Evolutionary conservation across 2,329 filamentous ascomycete genomes (phyloP), one percentile per base, ranked within the genome.

Genomic region (Lomentospora prolificans): DNA sequence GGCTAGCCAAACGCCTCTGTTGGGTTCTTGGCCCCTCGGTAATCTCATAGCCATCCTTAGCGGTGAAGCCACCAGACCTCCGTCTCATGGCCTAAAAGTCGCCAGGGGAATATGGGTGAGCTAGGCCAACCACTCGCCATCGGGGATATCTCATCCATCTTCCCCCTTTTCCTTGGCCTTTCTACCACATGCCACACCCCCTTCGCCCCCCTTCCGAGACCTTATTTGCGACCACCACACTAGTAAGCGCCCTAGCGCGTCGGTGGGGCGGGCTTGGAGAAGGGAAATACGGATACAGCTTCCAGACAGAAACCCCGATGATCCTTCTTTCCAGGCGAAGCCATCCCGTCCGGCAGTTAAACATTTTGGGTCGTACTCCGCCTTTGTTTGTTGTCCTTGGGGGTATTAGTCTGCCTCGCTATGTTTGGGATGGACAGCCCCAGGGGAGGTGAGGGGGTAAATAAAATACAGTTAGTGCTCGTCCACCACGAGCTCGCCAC

Each of bases 241-340:
- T 48, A 48, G 44, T 48, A 48, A 48, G 44, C 44, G 44, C 44
- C 44, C 44, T 48, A 48, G 44, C 44, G 44, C 44, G 17, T 10
- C 10, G 22, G 4, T 33, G 30, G 12, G 30, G 30, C 12, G 30
- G 30, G 30, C 30, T n/a, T n/a, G n/a, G 30, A 33, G 30, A 12
- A 12, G 30, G 30, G 30, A 33, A 33, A 33, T 12, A 41, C 36
- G 36, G 6, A 41, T 41, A 17, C 14, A 17, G 36, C 22, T 22
- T 22, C 9, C 22, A 22, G 17, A 22, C 17, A 25, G 17, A 17
- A 48, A 48, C 44, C 44, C 44, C 12, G 44, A 48, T 48, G 44
- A 48, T 48, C 44, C 44, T 48, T 48, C 44, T 10, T 8, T 27
- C 30, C 30, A 33, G n/a, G 36, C 36, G 19, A 41, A 41, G 36